Evolutionary conservation across 1,139 yeast genomes (phyloP).

Genomic region (Kodamaea sp.): DNA sequence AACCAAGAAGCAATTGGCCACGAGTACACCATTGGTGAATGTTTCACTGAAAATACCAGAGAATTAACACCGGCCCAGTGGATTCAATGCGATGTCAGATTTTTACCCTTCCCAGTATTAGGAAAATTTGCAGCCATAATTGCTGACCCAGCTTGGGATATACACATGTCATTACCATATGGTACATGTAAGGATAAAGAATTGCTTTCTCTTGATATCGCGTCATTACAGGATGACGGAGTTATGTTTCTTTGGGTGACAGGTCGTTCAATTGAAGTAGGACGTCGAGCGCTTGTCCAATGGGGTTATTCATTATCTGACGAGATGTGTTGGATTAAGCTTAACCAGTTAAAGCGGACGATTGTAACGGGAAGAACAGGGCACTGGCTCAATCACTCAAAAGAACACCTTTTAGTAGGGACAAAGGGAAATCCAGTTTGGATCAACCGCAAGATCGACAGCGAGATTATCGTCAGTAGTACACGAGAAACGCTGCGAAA

Average conservation of each 20-base stretch:
- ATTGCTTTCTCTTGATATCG: slow-evolving; percentile 60
- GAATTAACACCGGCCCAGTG: slow-evolving; percentile 62
- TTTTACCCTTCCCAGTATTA: slow-evolving; percentile 60
- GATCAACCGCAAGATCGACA: slow-evolving; percentile 62
- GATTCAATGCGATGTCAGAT: slow-evolving; percentile 80
- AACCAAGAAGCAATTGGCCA: slow-evolving; percentile 14
- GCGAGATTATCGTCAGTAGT: slow-evolving; percentile 74
- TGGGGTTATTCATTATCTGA: slow-evolving; percentile 84
- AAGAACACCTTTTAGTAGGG: slow-evolving; percentile 85
- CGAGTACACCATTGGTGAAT: slow-evolving; percentile 58
- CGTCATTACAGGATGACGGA: slow-evolving; percentile 76
- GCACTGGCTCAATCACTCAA: slow-evolving; percentile 94
- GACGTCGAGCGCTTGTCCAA: slow-evolving; percentile 65
- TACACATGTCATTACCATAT: slow-evolving; percentile 76
- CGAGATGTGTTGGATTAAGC: slow-evolving; percentile 86
- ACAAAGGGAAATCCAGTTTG: slow-evolving; percentile 77
- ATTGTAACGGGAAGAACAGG: slow-evolving; percentile 96
- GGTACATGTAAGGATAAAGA: slow-evolving; percentile 77
- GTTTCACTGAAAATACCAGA: slow-evolving; percentile 36
- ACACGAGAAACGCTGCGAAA: slow-evolving; percentile 88
- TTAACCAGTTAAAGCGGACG: slow-evolving; percentile 81
- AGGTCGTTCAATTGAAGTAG: slow-evolving; percentile 86
- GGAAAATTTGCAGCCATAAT: slow-evolving; percentile 87
- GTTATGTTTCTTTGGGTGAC: slow-evolving; percentile 87
- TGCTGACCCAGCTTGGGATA: slow-evolving; percentile 92